phyloP scores from a whole-genome alignment of 2,329 filamentous ascomycete genomes.

The Trichoderma guizhouense region DNA sequence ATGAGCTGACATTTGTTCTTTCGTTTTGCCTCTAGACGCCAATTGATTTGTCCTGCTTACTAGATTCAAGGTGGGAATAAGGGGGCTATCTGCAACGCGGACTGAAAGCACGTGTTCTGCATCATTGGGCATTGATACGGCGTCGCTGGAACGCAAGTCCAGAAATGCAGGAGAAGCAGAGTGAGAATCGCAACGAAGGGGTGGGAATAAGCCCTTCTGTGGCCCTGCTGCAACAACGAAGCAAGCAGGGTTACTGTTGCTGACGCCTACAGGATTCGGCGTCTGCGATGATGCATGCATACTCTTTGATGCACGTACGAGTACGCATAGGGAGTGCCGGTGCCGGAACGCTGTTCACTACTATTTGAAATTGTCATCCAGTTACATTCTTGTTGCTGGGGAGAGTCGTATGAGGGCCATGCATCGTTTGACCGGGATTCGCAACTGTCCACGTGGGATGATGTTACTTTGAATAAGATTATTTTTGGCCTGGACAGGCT shows the following conservation, averaged over 20 bases:
- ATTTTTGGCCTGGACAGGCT: not conserved
- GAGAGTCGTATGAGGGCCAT: not conserved
- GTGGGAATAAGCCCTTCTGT: not conserved
- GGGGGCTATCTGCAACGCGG: not conserved
- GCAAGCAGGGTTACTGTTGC: not conserved
- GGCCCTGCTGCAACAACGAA: not conserved
- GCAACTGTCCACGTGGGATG: constrained; percentile 13
- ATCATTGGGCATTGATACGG: constrained; percentile 4
- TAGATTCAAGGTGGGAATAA: not conserved
- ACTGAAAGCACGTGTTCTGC: not conserved
- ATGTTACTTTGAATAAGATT: not conserved
- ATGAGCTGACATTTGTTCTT: not conserved
- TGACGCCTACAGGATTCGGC: constrained; percentile 3
- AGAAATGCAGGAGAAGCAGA: not conserved
- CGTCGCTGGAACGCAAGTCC: not conserved
- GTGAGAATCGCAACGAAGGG: not conserved
- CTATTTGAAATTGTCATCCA: not conserved
- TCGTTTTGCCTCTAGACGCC: not conserved
- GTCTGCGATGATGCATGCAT: constrained; percentile 10
- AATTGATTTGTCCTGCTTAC: not conserved
- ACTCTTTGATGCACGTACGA: not conserved
- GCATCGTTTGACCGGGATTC: not conserved
- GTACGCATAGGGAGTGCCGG: not conserved
- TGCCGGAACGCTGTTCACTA: not conserved
- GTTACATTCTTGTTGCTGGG: not conserved